Conservation (phyloP, 371 early-diverging fungal genomes). For the Mucor irregularis region DNA sequence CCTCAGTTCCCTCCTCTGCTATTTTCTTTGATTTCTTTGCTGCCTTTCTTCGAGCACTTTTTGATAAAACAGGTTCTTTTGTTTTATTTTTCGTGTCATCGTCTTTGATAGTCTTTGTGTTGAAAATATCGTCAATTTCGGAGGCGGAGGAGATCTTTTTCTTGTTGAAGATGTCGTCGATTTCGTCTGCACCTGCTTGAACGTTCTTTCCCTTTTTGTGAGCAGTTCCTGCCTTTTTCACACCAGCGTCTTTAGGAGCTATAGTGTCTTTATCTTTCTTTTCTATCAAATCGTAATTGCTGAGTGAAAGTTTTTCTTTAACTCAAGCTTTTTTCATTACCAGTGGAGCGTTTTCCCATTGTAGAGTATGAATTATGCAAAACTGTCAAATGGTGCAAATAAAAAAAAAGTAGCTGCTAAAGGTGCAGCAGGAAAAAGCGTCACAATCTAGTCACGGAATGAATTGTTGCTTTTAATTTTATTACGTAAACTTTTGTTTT, state of each 20-base stretch:
- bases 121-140: slow-evolving; percentile 55
- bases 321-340: too few relatives aligned
- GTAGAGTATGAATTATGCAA: background rate
- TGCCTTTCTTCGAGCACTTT: slow-evolving; percentile 19
- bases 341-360: background rate
- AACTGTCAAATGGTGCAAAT: background rate
- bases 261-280: background rate
- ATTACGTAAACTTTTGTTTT: too few relatives aligned
- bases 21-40: slow-evolving; percentile 15
- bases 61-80: slow-evolving; percentile 11
- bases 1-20: background rate
- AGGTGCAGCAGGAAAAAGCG: background rate
- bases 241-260: slow-evolving; percentile 23
- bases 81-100: slow-evolving; percentile 3
- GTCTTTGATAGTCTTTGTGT: slow-evolving; percentile 21
- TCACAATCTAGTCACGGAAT: background rate
- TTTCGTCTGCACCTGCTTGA: slow-evolving; percentile 2
- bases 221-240: slow-evolving; percentile 1
- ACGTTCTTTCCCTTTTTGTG: slow-evolving; percentile 3
- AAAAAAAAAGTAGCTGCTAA: background rate
- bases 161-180: slow-evolving; percentile 16
- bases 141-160: slow-evolving; percentile 19
- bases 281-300: background rate
- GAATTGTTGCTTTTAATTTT: too few relatives aligned
- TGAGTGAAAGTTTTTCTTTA: too few relatives aligned